Percentiles rank a stretch among this genome's conserved stretches.
Evolutionary conservation across 306 rosid species (phyloP).

Genomic region (Phaseolus lunatus): DNA sequence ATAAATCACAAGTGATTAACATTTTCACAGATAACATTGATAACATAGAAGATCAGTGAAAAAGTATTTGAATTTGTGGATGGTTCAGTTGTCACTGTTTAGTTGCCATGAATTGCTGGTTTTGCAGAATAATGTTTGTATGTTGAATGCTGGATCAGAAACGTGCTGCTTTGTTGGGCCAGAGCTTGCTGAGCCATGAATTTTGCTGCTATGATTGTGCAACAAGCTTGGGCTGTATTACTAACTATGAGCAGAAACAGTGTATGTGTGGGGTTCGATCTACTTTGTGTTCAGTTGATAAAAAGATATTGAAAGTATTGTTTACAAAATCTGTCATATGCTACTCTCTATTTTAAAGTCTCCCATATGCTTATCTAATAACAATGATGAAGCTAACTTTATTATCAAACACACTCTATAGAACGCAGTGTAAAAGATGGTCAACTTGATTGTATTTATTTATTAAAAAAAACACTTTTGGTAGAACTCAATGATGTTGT

Average conservation of each 20-base stretch:
- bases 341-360: neutral
- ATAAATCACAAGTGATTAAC: conserved; percentile 11
- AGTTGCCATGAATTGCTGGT: neutral
- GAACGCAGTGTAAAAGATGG: neutral
- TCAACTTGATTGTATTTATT: neutral
- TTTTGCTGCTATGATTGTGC: neutral
- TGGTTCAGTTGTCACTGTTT: neutral
- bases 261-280: no score
- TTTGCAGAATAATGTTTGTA: neutral
- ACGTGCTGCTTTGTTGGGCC: neutral
- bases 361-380: neutral
- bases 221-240: neutral
- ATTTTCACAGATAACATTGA: neutral
- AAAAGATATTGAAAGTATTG: neutral
- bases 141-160: neutral
- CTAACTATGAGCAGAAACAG: neutral
- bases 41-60: neutral
- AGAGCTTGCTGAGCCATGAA: neutral
- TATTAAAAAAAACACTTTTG: neutral
- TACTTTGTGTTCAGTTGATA: no score
- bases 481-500: neutral
- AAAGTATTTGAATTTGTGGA: neutral
- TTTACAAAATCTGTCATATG: neutral
- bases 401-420: no score
- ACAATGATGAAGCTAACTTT: neutral